Conservation (phyloP, 2,329 filamentous ascomycete genomes). For the Fusarium dimerum region DNA sequence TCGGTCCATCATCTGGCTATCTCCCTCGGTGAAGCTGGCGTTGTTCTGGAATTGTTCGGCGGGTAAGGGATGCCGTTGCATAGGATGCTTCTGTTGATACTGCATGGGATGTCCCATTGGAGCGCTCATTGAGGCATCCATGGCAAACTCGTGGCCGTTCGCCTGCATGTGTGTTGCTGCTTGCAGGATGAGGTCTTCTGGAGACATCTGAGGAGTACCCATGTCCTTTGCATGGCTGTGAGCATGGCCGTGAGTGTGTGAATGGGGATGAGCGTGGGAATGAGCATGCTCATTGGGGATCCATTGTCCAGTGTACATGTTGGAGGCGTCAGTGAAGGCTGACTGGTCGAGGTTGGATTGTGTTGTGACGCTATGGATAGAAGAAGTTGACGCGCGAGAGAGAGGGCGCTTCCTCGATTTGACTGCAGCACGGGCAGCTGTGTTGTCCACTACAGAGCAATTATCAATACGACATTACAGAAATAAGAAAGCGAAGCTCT, state of each 20-base stretch:
- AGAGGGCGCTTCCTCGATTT: conserved; percentile 53
- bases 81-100: conserved; percentile 43
- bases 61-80: conserved; percentile 53
- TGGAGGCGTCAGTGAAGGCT: conserved; percentile 43
- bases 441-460: conserved; percentile 28
- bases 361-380: conserved; percentile 54
- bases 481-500: background rate
- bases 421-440: conserved; percentile 33
- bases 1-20: conserved; percentile 61
- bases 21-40: conserved; percentile 57
- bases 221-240: conserved; percentile 48
- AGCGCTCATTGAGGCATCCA: conserved; percentile 49
- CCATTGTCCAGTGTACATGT: conserved; percentile 54
- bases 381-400: conserved; percentile 58
- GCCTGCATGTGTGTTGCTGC: conserved; percentile 57
- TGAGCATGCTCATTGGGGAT: conserved; percentile 39
- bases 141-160: conserved; percentile 50
- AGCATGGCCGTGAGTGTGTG: conserved; percentile 9
- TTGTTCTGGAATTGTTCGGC: conserved; percentile 54
- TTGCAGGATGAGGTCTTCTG: conserved; percentile 62
- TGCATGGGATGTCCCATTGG: conserved; percentile 43
- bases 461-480: conserved; percentile 14
- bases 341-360: conserved; percentile 54
- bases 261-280: conserved; percentile 16
- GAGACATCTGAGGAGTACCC: conserved; percentile 48